Evolutionary conservation across 345 rosid genomes (phyloP), one percentile per base, ranked within the genome.

Genomic region (Trapa bicornis): DNA sequence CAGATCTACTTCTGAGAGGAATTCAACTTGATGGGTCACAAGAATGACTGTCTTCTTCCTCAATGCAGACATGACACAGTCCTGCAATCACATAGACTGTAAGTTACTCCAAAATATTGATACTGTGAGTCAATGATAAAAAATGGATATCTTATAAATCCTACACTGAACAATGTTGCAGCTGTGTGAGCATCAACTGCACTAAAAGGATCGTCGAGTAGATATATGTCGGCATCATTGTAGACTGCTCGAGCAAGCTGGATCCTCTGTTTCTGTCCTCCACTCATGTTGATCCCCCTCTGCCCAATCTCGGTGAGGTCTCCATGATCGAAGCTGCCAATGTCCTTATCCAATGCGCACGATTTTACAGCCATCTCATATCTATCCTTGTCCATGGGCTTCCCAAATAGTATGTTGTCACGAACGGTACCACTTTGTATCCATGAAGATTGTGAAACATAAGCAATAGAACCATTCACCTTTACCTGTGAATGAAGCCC

Each of bases 111-210:
- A 8, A 41, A 41, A 41, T 11, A 35, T 11, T 33, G 11, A 8
- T 57, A 33, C 35, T 11, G 35, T 16, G 35, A 6, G 22, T 54
- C 60, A n/a, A n/a, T 29, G 22, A 50, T n/a, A 10, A 54, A 50
- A 41, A 15, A 54, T 5, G 33, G 33, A 22, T 54, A 22, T 5
- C 3, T 54, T 54, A 17, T 54, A 54, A 58, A 11, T 29, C 82
- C 83, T 72, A 90, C 92, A 73, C 85, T 83, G 75, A 87, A 90
- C 17, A 90, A 81, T 41, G 67, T 66, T 48, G 88, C 84, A 67
- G 95, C 92, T 1, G 97, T 87, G 39, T 86, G 92, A 12, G 97
- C 95, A 77, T 86, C 97, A 0, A 90, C 95, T 14, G 89, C 95
- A 56, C 97, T 87, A 65, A 87, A 90, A 65, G 92, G 97, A 47